Evolutionary conservation across 257 asterid species (phyloP), one percentile per base, ranked within the genome.

Genomic region (Misopates orontium): DNA sequence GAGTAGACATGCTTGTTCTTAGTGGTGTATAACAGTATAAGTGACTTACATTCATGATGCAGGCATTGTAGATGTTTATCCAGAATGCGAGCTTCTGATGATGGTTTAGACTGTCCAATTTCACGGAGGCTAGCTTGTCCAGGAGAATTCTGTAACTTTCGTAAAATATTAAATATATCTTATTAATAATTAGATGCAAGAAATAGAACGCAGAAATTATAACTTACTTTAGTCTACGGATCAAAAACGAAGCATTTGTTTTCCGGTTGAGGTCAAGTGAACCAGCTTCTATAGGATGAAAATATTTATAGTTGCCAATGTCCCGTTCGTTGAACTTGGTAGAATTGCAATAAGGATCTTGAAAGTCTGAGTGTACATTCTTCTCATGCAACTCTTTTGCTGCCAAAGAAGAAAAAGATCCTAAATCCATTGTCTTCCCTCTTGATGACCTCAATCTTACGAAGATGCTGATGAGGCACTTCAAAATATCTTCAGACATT

Each of bases 81-180:
- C 97, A 89, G 83, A 87, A 89, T 2, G 97, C 97, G 23, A 89
- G 88, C 71, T 89, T 89, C 77, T 87, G 95, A 45, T 80, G 94
- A 78, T 87, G 95, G 67, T 71, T 89, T 49, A 85, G 77, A 44
- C 82, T 85, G 48, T 78, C 95, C 25, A 89, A 49, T 71, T 80
- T 80, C 77, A 82, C 78, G 12, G 76, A 72, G 22, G 87, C 87
- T 24, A 89, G 75, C 83, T 87, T 89, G 56, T 76, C 79, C 51
- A 87, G 75, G 28, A 89, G 94, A 67, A 87, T 78, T 89, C 97
- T 89, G 82, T 67, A 48, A 62, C 71, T 51, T 21, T 50, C 50
- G 18, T 20, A 54, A 73, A 42, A 41, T 11, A 17, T 48, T 19
- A 24, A 20, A 4, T 9, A 5, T 40, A 40, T 17, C 17, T 8